Evolutionary conservation across 2,329 filamentous ascomycete genomes (phyloP).

Genomic region (Clonostachys byssicola): DNA sequence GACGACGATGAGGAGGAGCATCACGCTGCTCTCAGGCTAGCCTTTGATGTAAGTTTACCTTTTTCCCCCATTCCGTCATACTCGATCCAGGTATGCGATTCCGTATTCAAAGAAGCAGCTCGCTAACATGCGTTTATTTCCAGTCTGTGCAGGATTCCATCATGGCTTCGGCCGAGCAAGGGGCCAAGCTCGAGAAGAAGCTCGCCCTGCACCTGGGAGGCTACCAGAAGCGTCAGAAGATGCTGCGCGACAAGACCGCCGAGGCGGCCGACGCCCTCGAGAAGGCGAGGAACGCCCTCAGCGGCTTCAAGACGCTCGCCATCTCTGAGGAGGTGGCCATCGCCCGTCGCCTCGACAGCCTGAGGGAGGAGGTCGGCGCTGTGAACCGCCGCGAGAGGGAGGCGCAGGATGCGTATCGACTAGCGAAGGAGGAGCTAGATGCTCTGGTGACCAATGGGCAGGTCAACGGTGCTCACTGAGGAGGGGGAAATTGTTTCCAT

Average conservation of each 20-base stretch:
- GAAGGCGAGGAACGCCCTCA: constrained; percentile 67
- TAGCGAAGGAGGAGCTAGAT: constrained; percentile 73
- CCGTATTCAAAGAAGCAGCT: neutral
- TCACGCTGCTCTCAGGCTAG: constrained; percentile 56
- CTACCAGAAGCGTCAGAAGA: constrained; percentile 82
- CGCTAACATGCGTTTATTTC: constrained; percentile 8
- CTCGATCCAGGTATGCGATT: neutral
- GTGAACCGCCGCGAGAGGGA: constrained; percentile 81
- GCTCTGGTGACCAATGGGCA: constrained; percentile 30
- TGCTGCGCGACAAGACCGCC: constrained; percentile 72
- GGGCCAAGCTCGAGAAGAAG: constrained; percentile 91
- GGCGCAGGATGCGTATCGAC: constrained; percentile 81
- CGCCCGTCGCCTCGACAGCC: constrained; percentile 62
- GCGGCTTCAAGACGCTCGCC: constrained; percentile 71
- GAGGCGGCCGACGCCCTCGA: constrained; percentile 72
- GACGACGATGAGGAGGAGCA: constrained; percentile 70
- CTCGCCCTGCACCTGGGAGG: constrained; percentile 82
- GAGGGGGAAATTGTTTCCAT: too few relatives aligned
- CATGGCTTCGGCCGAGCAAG: constrained; percentile 69
- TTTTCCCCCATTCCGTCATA: neutral
- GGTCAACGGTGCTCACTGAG: too few relatives aligned
- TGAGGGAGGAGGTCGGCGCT: constrained; percentile 80
- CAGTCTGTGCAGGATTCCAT: constrained; percentile 71
- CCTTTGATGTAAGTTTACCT: constrained; percentile 63
- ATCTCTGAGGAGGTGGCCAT: constrained; percentile 78